Percentiles rank a stretch among this genome's conserved stretches.
phyloP scores from a whole-genome alignment of 768 basidiomycete species.

The Suillus sp. region DNA sequence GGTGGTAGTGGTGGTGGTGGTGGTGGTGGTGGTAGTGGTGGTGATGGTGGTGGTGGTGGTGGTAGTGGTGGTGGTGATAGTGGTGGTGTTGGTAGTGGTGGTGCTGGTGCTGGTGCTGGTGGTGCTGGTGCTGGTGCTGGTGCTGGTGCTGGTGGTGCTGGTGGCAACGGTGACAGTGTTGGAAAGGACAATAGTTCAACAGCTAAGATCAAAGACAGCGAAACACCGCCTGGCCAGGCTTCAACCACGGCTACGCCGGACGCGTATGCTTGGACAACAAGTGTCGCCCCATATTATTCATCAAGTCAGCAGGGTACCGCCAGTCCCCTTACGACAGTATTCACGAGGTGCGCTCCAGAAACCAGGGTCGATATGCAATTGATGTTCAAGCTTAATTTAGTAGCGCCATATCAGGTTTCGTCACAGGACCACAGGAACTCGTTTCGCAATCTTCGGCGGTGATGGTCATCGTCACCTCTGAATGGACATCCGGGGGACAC shows the following conservation, averaged over 20 bases:
- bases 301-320: background rate
- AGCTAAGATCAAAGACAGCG: background rate
- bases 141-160: too few species aligned
- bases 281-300: background rate
- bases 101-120: too few species aligned
- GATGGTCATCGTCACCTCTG: constrained; percentile 1
- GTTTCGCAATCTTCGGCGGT: constrained; percentile 3
- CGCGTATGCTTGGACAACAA: background rate
- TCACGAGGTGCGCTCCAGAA: constrained; percentile 18
- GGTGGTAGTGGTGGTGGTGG: background rate
- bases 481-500: constrained; percentile 5
- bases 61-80: too few species aligned
- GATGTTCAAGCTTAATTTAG: constrained; percentile 4
- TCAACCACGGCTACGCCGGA: background rate
- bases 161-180: too few species aligned
- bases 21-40: too few species aligned
- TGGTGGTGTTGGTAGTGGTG: too few species aligned
- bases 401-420: background rate
- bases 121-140: too few species aligned
- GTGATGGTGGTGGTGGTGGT: too few species aligned
- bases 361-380: background rate
- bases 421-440: constrained; percentile 1
- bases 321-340: background rate
- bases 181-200: background rate
- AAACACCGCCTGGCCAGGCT: background rate